Evolutionary conservation across 306 rosid species (phyloP), one percentile per base, ranked within the genome.

Genomic region (Quercus alba): DNA sequence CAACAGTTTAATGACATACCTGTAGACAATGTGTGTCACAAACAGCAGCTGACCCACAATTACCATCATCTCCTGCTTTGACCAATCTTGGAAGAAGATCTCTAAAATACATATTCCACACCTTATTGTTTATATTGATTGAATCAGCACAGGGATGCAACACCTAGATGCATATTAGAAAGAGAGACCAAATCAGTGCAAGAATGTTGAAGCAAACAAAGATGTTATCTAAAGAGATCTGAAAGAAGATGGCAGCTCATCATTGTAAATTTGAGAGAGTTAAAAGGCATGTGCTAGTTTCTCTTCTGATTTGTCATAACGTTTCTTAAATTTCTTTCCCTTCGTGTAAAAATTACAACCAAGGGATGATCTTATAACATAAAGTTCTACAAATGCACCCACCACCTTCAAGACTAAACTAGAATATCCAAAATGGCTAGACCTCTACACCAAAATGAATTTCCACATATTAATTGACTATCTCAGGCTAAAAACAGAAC

Each of bases 21-120:
- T 90, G 90, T 88, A 87, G 72, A 81, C 93, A 90, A 31, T 85
- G 81, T 78, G 88, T 78, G 82, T 90, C 93, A 71, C 88, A 90
- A n/a, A 84, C 87, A 7, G 90, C 88, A 64, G 82, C 78, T 17
- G 93, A 85, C 84, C 93, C 91, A 76, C 44, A 73, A 62, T 89
- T 85, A 68, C 85, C 88, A 80, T 87, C 86, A 75, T 85, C 85
- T 73, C 89, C 88, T 75, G 30, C 52, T 73, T 75, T 76, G 20
- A 85, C 93, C 70, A 89, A 78, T 87, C 87, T 84, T 23, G 93
- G 93, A 75, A 89, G 89, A 67, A 89, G 85, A 55, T 81, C 81
- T 70, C 82, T 78, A 80, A 87, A 90, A 56, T 90, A 90, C 87
- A 80, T 56, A 49, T 78, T 77, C 90, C 91, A 85, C 35, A 87